A percentile compares a stretch with the other conserved stretches of the same genome.
Evolutionary conservation across 2,329 filamentous ascomycete species (phyloP).

Genomic region (Phaeoacremonium minimum): DNA sequence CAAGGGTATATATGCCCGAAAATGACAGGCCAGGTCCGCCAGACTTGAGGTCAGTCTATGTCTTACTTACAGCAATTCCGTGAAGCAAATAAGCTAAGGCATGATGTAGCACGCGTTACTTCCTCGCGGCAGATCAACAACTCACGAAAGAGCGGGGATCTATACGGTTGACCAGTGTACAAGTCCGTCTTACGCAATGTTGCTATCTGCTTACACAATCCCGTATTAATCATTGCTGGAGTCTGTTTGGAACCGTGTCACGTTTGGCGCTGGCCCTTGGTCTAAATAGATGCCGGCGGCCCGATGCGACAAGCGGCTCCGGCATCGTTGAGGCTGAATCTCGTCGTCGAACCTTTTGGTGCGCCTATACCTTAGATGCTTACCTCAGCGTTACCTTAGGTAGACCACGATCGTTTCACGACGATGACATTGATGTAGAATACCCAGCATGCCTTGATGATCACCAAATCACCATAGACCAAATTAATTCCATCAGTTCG

Average conservation of each 20-base stretch:
- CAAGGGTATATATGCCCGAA: constrained; percentile 31
- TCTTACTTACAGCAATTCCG: no score
- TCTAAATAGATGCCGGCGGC: constrained; percentile 27
- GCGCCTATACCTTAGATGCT: constrained; percentile 58
- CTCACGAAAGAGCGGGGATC: constrained; percentile 31
- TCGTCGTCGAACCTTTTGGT: constrained; percentile 53
- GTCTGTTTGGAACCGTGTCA: constrained; percentile 34
- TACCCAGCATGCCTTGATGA: constrained; percentile 52
- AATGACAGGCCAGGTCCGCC: no score
- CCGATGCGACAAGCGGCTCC: constrained; percentile 13
- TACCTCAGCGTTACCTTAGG: constrained; percentile 61
- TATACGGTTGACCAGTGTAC: constrained; percentile 31
- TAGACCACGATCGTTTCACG: constrained; percentile 55
- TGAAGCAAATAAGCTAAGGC: constrained; percentile 2
- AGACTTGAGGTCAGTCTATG: constrained; percentile 7
- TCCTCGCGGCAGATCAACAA: constrained; percentile 29
- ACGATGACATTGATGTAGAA: constrained; percentile 62
- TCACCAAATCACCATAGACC: no score
- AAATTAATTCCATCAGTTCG: no score
- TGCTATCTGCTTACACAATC: constrained; percentile 38
- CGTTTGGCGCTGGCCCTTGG: constrained; percentile 33
- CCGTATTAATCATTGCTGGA: constrained; percentile 43
- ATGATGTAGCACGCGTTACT: constrained; percentile 20
- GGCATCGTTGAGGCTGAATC: constrained; percentile 32
- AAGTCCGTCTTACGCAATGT: constrained; percentile 35